phyloP scores from a whole-genome alignment of 495 filamentous ascomycete genomes.

The Halenospora varia region DNA sequence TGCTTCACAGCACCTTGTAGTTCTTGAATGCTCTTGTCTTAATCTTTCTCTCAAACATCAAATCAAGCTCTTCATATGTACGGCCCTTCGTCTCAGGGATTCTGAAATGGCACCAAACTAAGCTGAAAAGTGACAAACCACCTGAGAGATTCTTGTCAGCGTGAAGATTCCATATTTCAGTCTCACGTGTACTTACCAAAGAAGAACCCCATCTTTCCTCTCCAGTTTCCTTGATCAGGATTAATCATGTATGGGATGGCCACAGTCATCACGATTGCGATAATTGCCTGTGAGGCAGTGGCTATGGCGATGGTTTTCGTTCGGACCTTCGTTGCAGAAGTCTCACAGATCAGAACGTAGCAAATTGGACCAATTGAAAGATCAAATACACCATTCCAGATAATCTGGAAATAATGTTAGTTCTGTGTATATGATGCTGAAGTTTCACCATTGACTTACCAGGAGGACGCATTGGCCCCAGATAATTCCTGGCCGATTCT shows the following conservation, averaged over 20 bases:
- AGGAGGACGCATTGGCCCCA: slow-evolving; percentile 4
- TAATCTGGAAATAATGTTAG: slow-evolving; percentile 36
- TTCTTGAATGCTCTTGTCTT: slow-evolving; percentile 59
- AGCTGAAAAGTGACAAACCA: slow-evolving; percentile 64
- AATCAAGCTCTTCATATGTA: slow-evolving; percentile 67
- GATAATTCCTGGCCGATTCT: not conserved
- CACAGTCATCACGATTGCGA: slow-evolving; percentile 58
- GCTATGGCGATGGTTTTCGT: slow-evolving; percentile 8
- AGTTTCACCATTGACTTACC: not conserved
- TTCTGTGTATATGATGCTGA: no score
- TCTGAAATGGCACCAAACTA: slow-evolving; percentile 68
- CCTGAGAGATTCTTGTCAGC: no score
- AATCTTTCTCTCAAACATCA: slow-evolving; percentile 60
- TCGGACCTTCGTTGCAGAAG: not conserved
- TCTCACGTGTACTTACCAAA: no score
- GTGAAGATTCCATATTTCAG: no score
- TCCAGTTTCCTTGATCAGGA: slow-evolving; percentile 64
- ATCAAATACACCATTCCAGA: slow-evolving; percentile 47
- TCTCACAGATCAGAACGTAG: slow-evolving; percentile 27
- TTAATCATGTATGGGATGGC: slow-evolving; percentile 73
- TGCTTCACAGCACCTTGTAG: slow-evolving; percentile 2
- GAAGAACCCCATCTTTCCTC: slow-evolving; percentile 70
- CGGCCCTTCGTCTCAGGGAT: slow-evolving; percentile 66
- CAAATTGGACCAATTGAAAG: slow-evolving; percentile 53
- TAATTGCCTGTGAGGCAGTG: slow-evolving; percentile 47